Evolutionary conservation across 208 protist species (phyloP).

Genomic region (Cochliopodium minus): DNA sequence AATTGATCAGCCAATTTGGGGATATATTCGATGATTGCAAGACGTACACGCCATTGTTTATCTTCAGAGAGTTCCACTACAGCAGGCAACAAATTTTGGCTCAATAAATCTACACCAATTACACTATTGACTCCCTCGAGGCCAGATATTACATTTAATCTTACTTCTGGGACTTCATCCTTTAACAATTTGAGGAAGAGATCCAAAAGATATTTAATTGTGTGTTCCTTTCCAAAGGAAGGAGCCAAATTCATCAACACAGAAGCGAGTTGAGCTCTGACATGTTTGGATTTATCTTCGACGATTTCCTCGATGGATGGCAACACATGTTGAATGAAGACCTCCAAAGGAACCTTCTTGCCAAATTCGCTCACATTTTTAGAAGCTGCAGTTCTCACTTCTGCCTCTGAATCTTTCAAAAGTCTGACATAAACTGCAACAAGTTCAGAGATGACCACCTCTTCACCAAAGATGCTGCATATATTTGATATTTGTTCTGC

Average conservation of each 20-base stretch:
- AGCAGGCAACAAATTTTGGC: conserved; percentile 47
- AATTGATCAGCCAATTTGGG: conserved; percentile 50
- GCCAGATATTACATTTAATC: conserved; percentile 64
- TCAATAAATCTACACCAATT: conserved; percentile 46
- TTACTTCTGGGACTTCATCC: conserved; percentile 52
- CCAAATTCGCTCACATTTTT: conserved; percentile 40
- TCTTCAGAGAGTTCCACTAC: conserved; percentile 62
- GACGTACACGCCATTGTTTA: conserved; percentile 62
- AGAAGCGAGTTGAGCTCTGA: conserved; percentile 45
- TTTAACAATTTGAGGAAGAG: conserved; percentile 56
- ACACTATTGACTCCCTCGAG: conserved; percentile 47
- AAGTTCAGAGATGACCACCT: conserved; percentile 27
- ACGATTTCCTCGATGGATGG: conserved; percentile 37
- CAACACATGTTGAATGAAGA: conserved; percentile 34
- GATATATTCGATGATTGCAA: conserved; percentile 67
- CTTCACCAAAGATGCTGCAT: conserved; percentile 15
- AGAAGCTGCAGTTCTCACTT: conserved; percentile 57
- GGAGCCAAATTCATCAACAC: conserved; percentile 52
- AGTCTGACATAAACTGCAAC: conserved; percentile 38
- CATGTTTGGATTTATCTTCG: conserved; percentile 45
- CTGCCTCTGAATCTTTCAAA: conserved; percentile 56
- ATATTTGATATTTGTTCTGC: conserved; percentile 68
- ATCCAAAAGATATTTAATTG: conserved; percentile 46
- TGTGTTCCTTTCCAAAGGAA: conserved; percentile 45
- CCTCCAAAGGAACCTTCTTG: conserved; percentile 22